Percentiles rank a stretch among this genome's conserved stretches.
These are phyloP conservation scores for Bruguiera sexangula DNA, from an alignment of 345 rosid genomes.

Conservation along the genomic window DNA sequence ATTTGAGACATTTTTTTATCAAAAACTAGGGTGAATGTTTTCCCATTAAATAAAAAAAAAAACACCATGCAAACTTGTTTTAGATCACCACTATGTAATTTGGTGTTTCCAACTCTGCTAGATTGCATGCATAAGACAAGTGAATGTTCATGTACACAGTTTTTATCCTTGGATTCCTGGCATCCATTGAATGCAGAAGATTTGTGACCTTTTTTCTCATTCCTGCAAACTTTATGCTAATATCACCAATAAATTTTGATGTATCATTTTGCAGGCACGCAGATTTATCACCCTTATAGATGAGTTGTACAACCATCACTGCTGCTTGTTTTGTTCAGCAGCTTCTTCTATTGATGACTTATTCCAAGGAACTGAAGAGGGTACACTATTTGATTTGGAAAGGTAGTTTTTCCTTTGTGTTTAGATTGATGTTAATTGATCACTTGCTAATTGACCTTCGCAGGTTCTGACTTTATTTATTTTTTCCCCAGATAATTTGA, in stretches of 20 bases:
- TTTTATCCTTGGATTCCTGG: not conserved
- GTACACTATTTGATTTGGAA: constrained; percentile 78
- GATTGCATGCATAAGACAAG: not conserved
- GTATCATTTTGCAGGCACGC: constrained; percentile 62
- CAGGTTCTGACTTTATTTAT: not conserved
- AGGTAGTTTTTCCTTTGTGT: constrained; percentile 38
- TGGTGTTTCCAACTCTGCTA: constrained; percentile 7
- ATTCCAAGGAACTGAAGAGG: constrained; percentile 96
- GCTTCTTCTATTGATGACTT: constrained; percentile 79
- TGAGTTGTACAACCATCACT: constrained; percentile 91
- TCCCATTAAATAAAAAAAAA: too few relatives aligned
- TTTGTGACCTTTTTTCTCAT: not conserved
- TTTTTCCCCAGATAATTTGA: too few relatives aligned
- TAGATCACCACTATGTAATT: not conserved
- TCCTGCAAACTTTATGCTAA: not conserved
- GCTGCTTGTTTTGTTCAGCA: constrained; percentile 66
- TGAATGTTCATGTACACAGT: not conserved
- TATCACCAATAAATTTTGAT: not conserved
- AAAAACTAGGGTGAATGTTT: too few relatives aligned
- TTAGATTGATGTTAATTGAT: not conserved
- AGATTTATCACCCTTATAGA: constrained; percentile 91
- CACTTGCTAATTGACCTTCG: too few relatives aligned
- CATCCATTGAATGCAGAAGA: not conserved
- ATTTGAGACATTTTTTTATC: too few relatives aligned
- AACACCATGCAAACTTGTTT: not conserved